phyloP scores from a whole-genome alignment of 805 yeast genomes.

The Blastobotrys robertii region DNA sequence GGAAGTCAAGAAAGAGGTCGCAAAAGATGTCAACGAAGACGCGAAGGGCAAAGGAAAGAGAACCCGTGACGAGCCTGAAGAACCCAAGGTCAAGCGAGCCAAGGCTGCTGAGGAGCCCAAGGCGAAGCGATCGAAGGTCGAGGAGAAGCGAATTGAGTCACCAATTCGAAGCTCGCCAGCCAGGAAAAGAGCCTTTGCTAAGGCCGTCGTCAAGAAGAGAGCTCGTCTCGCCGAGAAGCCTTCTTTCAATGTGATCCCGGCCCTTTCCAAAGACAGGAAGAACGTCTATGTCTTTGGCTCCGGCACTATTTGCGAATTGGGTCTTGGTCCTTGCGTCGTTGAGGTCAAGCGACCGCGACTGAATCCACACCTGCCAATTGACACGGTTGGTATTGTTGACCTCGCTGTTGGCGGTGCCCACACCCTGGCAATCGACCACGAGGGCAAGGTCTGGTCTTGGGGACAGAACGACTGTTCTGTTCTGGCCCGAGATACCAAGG shows the following conservation, averaged over 20 bases:
- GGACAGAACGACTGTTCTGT: conserved; percentile 92
- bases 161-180: neutral
- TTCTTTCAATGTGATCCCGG: conserved; percentile 17
- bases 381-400: conserved; percentile 65
- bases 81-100: neutral
- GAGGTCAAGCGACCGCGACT: conserved; percentile 94
- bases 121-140: neutral
- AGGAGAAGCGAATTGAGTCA: neutral
- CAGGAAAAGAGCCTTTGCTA: too few relatives aligned
- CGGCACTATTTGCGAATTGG: conserved; percentile 95
- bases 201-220: too few relatives aligned
- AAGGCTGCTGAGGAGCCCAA: neutral
- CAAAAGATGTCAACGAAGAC: neutral
- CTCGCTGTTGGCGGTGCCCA: conserved; percentile 97
- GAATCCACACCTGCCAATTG: conserved; percentile 61
- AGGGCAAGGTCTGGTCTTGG: conserved; percentile 93
- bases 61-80: conserved; percentile 52
- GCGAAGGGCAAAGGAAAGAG: conserved; percentile 32
- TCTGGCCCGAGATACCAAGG: conserved; percentile 68
- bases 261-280: conserved; percentile 37
- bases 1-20: too few relatives aligned
- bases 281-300: conserved; percentile 93
- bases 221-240: too few relatives aligned
- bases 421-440: conserved; percentile 65
- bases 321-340: conserved; percentile 90